Base-by-base conservation (phyloP, 2,329 filamentous ascomycete genomes). In the Epichloe sylvatica region DNA sequence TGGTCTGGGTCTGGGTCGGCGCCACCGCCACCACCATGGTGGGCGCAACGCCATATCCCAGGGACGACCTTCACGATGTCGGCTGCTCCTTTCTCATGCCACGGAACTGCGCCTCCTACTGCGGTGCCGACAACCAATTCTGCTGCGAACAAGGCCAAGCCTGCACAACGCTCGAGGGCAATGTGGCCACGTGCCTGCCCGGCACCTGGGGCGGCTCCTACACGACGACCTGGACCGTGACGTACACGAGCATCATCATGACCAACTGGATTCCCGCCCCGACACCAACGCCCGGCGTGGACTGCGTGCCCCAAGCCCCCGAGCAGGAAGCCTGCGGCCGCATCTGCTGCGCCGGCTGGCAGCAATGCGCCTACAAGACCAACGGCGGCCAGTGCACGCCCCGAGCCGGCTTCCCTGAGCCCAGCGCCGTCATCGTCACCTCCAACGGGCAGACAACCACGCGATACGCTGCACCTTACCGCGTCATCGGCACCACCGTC, bases 301-400 rank as follows among this genome's bases (percentile, higher is more conserved):
- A 69, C 54, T 83, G 79, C 60, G 62, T 71, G 1, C 76, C 78
- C 1, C 60, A 63, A 45, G 68, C 68, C n/a, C 63, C 69, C 4
- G 73, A 75, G 49, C 68, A 86, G 64, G 74, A 74, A 7, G 71
- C 77, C 3, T 90, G 85, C 61, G 84, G 84, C 34, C 62, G 62
- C 47, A 81, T 82, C 51, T 90, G 85, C 72, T 91, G 85, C 64
- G 77, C 78, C 23, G 75, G 69, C 52, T 78, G 76, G 67, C 82
- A 86, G 64, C 83, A 80, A 60, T 90, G 86, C 64, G 75, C 73
- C 48, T 69, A 64, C 51, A 54, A 66, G 1, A 41, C 3, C 46
- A 47, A 47, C 37, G 46, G 46, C 37, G 77, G 77, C 47, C 75
- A 80, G 59, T 88, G 84, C 61, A 65, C 70, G 5, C 63, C 75